A percentile compares a stretch with the other conserved stretches of the same genome.
phyloP scores from a whole-genome alignment of 768 basidiomycete species.

The Phylloporus sp. region DNA sequence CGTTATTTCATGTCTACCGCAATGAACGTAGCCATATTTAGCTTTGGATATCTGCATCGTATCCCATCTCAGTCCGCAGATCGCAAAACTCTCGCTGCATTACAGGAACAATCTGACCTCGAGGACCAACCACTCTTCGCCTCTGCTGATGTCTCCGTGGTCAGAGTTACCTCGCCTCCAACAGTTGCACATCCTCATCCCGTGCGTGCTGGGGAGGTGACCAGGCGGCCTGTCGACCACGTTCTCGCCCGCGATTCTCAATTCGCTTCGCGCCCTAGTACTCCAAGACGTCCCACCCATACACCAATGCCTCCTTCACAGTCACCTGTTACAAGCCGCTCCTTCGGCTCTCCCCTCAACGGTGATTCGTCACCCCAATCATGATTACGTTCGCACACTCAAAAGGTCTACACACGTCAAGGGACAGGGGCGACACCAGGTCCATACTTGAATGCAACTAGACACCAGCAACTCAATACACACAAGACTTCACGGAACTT shows the following conservation, averaged over 20 bases:
- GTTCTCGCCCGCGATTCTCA: conserved; percentile 14
- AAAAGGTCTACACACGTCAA: conserved; percentile 31
- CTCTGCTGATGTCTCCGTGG: conserved; percentile 53
- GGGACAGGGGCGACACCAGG: conserved; percentile 26
- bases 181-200: conserved; percentile 30
- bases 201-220: conserved; percentile 18
- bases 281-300: conserved; percentile 25
- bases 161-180: conserved; percentile 5
- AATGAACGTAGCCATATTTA: conserved; percentile 27
- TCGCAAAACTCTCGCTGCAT: conserved; percentile 52
- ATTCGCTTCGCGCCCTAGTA: conserved; percentile 25
- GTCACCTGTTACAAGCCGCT: conserved; percentile 29
- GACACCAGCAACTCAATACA: conserved; percentile 17
- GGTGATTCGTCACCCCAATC: conserved; percentile 45
- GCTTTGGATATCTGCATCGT: conserved; percentile 89
- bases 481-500: conserved; percentile 16
- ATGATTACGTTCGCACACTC: conserved; percentile 36
- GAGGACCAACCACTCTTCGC: conserved; percentile 69
- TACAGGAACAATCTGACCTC: conserved; percentile 49
- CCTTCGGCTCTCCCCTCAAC: conserved; percentile 41
- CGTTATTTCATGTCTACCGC: not conserved
- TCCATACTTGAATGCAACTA: conserved; percentile 20
- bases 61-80: conserved; percentile 77
- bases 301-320: conserved; percentile 30
- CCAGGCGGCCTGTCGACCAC: conserved; percentile 13